A percentile compares a stretch with the other conserved stretches of the same genome.
These are phyloP conservation scores for Scheffersomyces stipitis DNA, from an alignment of 805 yeast genomes.

Conservation along the genomic window DNA sequence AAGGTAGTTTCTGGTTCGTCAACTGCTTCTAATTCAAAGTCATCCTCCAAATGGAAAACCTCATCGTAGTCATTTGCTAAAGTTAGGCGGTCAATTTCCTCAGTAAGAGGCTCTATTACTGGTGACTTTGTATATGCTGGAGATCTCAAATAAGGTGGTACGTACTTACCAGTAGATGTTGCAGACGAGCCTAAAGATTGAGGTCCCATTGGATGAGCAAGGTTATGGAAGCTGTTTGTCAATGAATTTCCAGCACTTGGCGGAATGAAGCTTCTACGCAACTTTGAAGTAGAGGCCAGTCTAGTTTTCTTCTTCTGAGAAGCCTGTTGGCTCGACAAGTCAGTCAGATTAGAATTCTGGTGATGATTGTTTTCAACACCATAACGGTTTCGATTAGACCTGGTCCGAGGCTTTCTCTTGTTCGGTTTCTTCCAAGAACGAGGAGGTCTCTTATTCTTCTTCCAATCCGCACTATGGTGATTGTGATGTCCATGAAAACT, in stretches of 20 bases:
- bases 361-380: neutral
- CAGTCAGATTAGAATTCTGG: slow-evolving; percentile 1
- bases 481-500: too few species aligned
- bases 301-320: slow-evolving; percentile 10
- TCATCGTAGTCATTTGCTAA: slow-evolving; percentile 32
- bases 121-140: slow-evolving; percentile 35
- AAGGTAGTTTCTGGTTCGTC: neutral
- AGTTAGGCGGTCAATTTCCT: slow-evolving; percentile 34
- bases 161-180: slow-evolving; percentile 30
- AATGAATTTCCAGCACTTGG: neutral
- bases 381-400: neutral
- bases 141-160: slow-evolving; percentile 44
- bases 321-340: neutral
- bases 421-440: slow-evolving; percentile 29
- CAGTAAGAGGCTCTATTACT: slow-evolving; percentile 31
- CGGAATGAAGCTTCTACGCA: slow-evolving; percentile 4
- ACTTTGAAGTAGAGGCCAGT: slow-evolving; percentile 11
- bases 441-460: slow-evolving; percentile 19
- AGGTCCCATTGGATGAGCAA: neutral
- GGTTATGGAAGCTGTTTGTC: slow-evolving; percentile 1
- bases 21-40: slow-evolving; percentile 20
- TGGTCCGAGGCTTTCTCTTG: slow-evolving; percentile 1
- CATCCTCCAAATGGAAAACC: slow-evolving; percentile 45
- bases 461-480: slow-evolving; percentile 4
- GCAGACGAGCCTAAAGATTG: neutral